Conservation (phyloP, 2,329 filamentous ascomycete genomes). For the Aspergillus pseudonomiae region DNA sequence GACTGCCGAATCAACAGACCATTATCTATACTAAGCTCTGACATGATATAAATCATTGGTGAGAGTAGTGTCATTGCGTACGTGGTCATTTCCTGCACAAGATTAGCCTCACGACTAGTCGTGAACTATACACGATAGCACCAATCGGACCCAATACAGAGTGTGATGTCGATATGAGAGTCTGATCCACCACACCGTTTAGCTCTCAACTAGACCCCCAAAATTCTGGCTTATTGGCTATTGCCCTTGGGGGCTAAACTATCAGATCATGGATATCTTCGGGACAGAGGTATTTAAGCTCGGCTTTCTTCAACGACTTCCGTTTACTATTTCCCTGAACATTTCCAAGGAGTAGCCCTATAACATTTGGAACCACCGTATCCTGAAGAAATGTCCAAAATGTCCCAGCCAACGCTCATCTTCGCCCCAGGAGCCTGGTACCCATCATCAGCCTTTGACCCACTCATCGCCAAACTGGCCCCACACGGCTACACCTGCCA, state of each 20-base stretch:
- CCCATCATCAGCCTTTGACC: conserved; percentile 32
- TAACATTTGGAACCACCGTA: background rate
- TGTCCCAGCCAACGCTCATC: conserved; percentile 31
- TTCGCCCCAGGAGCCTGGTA: conserved; percentile 38
- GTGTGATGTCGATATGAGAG: background rate
- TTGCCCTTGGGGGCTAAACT: background rate
- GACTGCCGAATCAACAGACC: background rate
- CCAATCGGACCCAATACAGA: background rate
- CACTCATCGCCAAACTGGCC: conserved; percentile 25
- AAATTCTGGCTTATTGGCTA: background rate
- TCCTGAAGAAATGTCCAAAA: background rate
- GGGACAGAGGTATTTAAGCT: background rate
- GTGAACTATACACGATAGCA: background rate
- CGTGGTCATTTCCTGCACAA: background rate
- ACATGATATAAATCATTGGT: background rate
- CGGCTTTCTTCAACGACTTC: background rate
- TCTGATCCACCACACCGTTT: background rate
- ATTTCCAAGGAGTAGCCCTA: background rate
- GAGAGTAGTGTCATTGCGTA: background rate
- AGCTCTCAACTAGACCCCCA: background rate
- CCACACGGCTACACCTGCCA: conserved; percentile 24
- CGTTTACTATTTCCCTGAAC: background rate
- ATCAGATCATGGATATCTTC: background rate
- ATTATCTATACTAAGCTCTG: background rate
- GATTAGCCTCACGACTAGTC: background rate